Evolutionary conservation across 2,329 filamentous ascomycete genomes (phyloP).

Genomic region (Kalaharituber pfeilii): DNA sequence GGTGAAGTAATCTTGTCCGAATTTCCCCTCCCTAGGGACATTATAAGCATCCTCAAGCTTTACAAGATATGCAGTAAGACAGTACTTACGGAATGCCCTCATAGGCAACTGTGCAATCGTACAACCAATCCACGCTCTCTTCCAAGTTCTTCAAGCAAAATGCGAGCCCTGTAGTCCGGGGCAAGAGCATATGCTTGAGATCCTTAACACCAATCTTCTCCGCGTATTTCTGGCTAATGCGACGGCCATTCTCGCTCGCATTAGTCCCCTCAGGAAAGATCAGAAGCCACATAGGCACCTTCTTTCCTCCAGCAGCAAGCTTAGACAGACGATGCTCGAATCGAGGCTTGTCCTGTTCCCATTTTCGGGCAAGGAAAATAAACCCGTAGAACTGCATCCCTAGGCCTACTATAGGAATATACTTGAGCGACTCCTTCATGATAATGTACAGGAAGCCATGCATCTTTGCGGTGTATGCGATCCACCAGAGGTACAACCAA

Average conservation of each 20-base stretch:
- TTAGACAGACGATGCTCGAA: slow-evolving; percentile 56
- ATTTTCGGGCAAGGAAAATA: slow-evolving; percentile 82
- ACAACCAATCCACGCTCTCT: slow-evolving; percentile 57
- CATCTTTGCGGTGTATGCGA: slow-evolving; percentile 68
- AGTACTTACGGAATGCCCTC: slow-evolving; percentile 71
- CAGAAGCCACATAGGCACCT: slow-evolving; percentile 76
- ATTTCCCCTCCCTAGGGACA: slow-evolving; percentile 54
- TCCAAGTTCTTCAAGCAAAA: slow-evolving; percentile 64
- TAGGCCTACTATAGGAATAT: slow-evolving; percentile 60
- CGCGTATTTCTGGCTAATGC: slow-evolving; percentile 57
- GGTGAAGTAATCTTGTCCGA: slow-evolving; percentile 81
- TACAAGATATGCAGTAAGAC: neutral
- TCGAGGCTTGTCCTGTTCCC: slow-evolving; percentile 61
- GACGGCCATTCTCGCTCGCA: slow-evolving; percentile 49
- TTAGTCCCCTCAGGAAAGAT: slow-evolving; percentile 84
- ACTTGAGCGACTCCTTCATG: slow-evolving; percentile 69
- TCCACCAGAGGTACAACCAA: slow-evolving; percentile 89
- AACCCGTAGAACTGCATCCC: slow-evolving; percentile 78
- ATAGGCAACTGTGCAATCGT: slow-evolving; percentile 90
- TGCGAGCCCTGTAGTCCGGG: slow-evolving; percentile 61
- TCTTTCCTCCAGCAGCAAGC: slow-evolving; percentile 44
- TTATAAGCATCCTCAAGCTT: slow-evolving; percentile 6
- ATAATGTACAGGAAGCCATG: slow-evolving; percentile 83
- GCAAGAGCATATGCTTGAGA: slow-evolving; percentile 55
- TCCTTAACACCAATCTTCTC: slow-evolving; percentile 57